These are phyloP conservation scores for Anaeramoeba flamelloides DNA, from an alignment of 78 protist species.

Conservation along the genomic window DNA sequence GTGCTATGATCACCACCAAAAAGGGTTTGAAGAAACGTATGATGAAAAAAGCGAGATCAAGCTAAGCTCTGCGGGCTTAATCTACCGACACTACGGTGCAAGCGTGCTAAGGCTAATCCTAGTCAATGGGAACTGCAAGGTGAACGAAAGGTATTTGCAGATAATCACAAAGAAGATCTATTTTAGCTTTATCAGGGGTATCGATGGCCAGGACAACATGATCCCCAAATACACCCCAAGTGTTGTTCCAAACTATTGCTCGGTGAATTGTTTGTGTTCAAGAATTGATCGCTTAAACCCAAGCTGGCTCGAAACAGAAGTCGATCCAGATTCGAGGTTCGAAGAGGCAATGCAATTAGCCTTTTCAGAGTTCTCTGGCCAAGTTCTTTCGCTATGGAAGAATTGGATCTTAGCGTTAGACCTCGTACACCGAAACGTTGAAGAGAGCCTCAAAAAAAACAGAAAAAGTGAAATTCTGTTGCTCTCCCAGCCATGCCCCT, in stretches of 20 bases:
- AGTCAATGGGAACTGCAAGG: not conserved
- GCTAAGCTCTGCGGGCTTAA: not conserved
- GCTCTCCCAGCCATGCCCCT: not conserved
- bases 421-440: not conserved
- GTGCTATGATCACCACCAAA: not conserved
- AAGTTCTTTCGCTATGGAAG: not conserved
- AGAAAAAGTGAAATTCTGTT: not conserved
- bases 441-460: not conserved
- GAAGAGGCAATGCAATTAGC: not conserved
- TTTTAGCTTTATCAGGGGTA: not conserved
- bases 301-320: not conserved
- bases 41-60: not conserved
- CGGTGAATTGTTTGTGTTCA: not conserved
- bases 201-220: not conserved
- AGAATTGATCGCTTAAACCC: not conserved
- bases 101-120: not conserved
- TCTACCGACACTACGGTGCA: not conserved
- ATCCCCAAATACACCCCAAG: not conserved
- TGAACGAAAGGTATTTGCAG: not conserved
- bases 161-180: not conserved
- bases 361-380: not conserved
- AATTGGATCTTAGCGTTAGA: not conserved
- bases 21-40: not conserved
- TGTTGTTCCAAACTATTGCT: not conserved
- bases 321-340: not conserved